A percentile compares a stretch with the other conserved stretches of the same genome.
phyloP scores from a whole-genome alignment of 495 filamentous ascomycete genomes.

The Xylaria castorea region DNA sequence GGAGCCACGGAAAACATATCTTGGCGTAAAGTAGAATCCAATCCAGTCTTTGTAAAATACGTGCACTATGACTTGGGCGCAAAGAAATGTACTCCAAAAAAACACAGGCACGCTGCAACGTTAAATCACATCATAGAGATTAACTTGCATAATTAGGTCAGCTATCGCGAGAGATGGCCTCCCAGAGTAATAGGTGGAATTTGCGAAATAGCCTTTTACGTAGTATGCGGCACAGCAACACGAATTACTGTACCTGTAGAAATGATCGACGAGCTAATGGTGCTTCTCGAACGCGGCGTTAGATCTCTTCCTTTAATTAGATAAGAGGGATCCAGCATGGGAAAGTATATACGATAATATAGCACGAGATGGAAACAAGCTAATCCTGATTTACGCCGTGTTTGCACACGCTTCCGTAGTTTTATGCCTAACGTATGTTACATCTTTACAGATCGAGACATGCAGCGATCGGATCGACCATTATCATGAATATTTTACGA shows the following conservation, averaged over 20 bases:
- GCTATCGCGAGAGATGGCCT: not conserved
- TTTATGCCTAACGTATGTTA: not conserved
- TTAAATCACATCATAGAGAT: constrained; percentile 13
- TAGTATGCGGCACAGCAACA: constrained; percentile 4
- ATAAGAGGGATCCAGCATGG: not conserved
- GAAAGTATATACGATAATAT: not conserved
- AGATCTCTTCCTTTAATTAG: not conserved
- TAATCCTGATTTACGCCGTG: not conserved
- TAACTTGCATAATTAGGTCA: not conserved
- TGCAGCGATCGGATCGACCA: not conserved
- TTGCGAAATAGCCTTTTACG: not conserved
- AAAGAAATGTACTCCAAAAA: not conserved
- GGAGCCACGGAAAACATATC: not conserved
- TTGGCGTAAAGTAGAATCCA: not conserved
- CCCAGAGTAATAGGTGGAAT: constrained; percentile 2
- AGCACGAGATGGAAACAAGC: not conserved
- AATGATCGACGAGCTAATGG: constrained; percentile 4
- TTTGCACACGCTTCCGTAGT: not conserved
- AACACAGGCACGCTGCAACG: not conserved
- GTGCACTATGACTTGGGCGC: not conserved
- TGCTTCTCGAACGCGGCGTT: not conserved
- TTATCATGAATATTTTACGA: not conserved
- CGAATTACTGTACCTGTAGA: constrained; percentile 11
- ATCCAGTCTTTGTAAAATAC: not conserved
- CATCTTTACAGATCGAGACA: not conserved